Evolutionary conservation across 2,329 filamentous ascomycete genomes (phyloP).

Genomic region (Neofusicoccum ribis): DNA sequence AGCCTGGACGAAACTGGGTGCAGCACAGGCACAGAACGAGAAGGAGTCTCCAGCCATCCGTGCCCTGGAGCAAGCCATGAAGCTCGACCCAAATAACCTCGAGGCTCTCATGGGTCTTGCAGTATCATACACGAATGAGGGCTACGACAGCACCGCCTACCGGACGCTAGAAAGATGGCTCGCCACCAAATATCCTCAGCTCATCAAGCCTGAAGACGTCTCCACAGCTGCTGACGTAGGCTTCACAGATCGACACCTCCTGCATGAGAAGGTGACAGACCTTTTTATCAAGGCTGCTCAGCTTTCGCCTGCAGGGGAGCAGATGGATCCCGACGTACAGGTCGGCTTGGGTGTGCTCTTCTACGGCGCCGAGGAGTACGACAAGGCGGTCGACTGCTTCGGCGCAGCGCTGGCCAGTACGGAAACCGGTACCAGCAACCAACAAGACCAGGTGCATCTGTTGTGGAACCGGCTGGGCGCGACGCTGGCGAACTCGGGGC

Average conservation of each 20-base stretch:
- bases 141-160: constrained; percentile 96
- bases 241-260: constrained; percentile 86
- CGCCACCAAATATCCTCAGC: constrained; percentile 85
- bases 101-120: constrained; percentile 92
- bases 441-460: constrained; percentile 82
- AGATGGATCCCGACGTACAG: constrained; percentile 98
- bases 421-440: constrained; percentile 80
- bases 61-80: constrained; percentile 86
- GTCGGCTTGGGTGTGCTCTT: constrained; percentile 95
- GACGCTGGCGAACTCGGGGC: constrained; percentile 90
- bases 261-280: constrained; percentile 88
- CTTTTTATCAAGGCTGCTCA: constrained; percentile 92
- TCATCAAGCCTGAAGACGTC: constrained; percentile 64
- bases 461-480: constrained; percentile 97
- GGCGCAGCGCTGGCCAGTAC: constrained; percentile 83
- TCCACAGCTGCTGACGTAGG: constrained; percentile 80
- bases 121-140: constrained; percentile 97
- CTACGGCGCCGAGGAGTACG: constrained; percentile 96
- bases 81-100: constrained; percentile 82
- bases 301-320: constrained; percentile 84
- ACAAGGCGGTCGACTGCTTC: constrained; percentile 99
- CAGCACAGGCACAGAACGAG: constrained; percentile 95
- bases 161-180: constrained; percentile 95
- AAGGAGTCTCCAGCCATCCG: constrained; percentile 96
- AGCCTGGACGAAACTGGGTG: constrained; percentile 90